These are phyloP conservation scores for Saururus chinensis DNA, from an alignment of 164 flowering plant genomes.

Conservation along the genomic window DNA sequence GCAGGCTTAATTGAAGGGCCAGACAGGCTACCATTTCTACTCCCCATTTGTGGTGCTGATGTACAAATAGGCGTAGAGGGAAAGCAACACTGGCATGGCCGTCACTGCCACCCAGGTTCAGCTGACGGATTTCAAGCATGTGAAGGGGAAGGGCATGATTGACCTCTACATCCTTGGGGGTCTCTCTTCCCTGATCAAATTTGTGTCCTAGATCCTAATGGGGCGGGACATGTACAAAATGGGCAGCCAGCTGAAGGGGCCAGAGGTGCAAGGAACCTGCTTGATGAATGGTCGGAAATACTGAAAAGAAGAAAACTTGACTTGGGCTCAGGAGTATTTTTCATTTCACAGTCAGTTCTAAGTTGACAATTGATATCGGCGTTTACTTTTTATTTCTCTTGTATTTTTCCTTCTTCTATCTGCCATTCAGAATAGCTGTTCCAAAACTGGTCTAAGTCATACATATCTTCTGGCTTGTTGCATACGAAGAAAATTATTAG, in stretches of 20 bases:
- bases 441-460: no score
- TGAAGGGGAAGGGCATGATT: conserved; percentile 53
- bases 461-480: no score
- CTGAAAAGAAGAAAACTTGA: no score
- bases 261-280: no score
- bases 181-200: conserved; percentile 82
- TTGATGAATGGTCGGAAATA: no score
- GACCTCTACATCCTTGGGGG: conserved; percentile 96
- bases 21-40: conserved; percentile 57
- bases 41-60: conserved; percentile 17
- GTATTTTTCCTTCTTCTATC: no score
- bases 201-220: conserved; percentile 46
- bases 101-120: conserved; percentile 22
- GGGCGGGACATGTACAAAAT: conserved; percentile 10
- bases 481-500: no score
- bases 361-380: no score
- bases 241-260: not conserved
- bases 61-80: not conserved
- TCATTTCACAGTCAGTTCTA: no score
- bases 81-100: not conserved
- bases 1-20: conserved; percentile 88
- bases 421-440: no score
- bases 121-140: conserved; percentile 90
- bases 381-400: no score
- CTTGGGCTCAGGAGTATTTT: no score